phyloP scores from a whole-genome alignment of 192 early-diverging fungal species.

The Neocallimastix lanati region DNA sequence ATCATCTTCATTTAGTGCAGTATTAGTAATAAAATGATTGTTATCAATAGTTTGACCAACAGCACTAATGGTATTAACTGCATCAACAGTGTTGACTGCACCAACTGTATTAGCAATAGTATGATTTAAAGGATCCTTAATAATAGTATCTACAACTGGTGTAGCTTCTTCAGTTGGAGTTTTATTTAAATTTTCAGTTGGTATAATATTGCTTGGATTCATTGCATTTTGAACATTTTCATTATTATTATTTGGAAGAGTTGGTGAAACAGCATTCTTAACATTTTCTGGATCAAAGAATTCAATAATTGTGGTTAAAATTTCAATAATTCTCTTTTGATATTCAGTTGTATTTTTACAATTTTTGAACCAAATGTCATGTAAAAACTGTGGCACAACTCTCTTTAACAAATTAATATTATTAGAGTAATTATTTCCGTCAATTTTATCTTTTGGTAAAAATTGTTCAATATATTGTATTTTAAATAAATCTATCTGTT shows the following conservation, averaged over 20 bases:
- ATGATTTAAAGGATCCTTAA: not conserved
- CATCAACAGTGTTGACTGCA: not conserved
- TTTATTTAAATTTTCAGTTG: not conserved
- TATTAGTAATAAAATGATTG: not conserved
- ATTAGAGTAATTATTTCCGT: not conserved
- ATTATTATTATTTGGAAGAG: not conserved
- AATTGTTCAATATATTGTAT: not conserved
- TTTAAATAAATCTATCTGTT: not conserved
- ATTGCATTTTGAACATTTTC: not conserved
- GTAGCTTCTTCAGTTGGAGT: not conserved
- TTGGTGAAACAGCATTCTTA: not conserved
- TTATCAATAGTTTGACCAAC: not conserved
- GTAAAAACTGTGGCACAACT: not conserved
- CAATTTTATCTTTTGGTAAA: not conserved
- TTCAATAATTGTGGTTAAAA: not conserved
- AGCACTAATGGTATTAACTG: not conserved
- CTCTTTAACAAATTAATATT: not conserved
- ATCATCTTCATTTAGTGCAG: not conserved
- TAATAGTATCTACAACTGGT: not conserved
- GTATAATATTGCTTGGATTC: not conserved
- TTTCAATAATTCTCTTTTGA: not conserved
- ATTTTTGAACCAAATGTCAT: not conserved
- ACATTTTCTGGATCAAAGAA: not conserved
- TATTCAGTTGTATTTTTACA: not conserved
- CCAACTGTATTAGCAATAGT: not conserved